These are phyloP conservation scores for Fusarium multiceps DNA, from an alignment of 2,329 filamentous ascomycete species.

Conservation along the genomic window DNA sequence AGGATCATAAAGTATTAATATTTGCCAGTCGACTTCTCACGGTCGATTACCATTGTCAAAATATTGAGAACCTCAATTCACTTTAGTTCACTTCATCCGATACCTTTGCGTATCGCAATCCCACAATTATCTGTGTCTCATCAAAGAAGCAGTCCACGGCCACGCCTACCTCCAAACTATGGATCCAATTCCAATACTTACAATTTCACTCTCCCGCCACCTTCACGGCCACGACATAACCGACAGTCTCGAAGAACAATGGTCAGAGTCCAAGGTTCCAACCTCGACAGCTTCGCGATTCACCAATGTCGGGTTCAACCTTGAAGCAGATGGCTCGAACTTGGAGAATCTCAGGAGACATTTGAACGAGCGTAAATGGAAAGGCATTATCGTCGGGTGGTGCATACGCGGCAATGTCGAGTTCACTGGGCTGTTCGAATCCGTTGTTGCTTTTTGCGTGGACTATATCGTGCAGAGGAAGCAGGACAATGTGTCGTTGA, in stretches of 20 bases:
- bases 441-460: not conserved
- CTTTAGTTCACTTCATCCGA: too few species aligned
- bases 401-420: conserved; percentile 7
- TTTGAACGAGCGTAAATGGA: not conserved
- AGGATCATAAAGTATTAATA: not conserved
- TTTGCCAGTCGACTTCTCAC: not conserved
- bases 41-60: too few species aligned
- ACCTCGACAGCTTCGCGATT: not conserved
- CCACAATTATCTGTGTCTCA: not conserved
- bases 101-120: too few species aligned
- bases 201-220: conserved; percentile 9
- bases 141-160: too few species aligned
- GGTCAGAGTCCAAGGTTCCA: conserved; percentile 4
- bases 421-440: conserved; percentile 21
- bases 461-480: not conserved
- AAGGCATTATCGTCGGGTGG: conserved; percentile 13
- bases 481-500: not conserved
- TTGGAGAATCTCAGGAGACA: not conserved
- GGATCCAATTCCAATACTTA: not conserved
- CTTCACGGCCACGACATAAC: not conserved
- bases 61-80: too few species aligned
- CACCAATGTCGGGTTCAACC: conserved; percentile 15
- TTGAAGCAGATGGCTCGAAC: not conserved
- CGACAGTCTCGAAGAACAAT: conserved; percentile 2
- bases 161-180: not conserved